phyloP scores from a whole-genome alignment of 495 filamentous ascomycete genomes.

The Geopyxis carbonaria region DNA sequence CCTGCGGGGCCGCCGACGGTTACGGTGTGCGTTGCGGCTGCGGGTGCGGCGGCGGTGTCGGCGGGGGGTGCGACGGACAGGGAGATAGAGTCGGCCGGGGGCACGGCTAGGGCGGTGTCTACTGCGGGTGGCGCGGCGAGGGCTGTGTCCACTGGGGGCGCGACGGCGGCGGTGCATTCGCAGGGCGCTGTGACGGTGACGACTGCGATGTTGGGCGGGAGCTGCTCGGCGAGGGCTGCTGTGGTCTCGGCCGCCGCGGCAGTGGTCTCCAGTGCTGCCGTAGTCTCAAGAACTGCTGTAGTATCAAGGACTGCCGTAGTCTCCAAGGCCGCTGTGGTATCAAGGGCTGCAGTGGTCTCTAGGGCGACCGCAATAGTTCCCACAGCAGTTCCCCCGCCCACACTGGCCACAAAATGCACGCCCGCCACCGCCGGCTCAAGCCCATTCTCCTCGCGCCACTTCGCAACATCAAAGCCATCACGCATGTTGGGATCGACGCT shows the following conservation, averaged over 20 bases:
- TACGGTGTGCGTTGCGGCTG: conserved; percentile 19
- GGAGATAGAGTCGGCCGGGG: too few relatives aligned
- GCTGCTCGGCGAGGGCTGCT: background rate
- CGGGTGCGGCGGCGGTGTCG: background rate
- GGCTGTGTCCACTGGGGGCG: too few relatives aligned
- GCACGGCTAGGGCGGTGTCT: background rate
- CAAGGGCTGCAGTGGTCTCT: background rate
- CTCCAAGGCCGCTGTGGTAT: background rate
- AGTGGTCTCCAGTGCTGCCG: background rate
- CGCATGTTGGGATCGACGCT: conserved; percentile 5
- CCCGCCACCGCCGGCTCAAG: conserved; percentile 15
- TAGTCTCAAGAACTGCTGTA: background rate
- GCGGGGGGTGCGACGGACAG: conserved; percentile 1
- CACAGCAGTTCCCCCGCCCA: background rate
- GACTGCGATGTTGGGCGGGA: background rate
- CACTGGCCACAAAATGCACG: conserved; percentile 12
- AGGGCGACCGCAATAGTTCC: background rate
- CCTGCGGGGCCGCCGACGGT: conserved; percentile 41
- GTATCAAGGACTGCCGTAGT: background rate
- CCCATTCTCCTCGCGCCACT: conserved; percentile 11
- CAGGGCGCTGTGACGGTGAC: conserved; percentile 3
- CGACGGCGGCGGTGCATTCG: conserved; percentile 1
- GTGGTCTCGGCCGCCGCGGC: background rate
- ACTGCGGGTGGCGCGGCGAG: conserved; percentile 1
- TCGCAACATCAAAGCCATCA: conserved; percentile 11